Base-by-base conservation (phyloP, 352 stramenopile genomes). In the Phytophthora cactorum region DNA sequence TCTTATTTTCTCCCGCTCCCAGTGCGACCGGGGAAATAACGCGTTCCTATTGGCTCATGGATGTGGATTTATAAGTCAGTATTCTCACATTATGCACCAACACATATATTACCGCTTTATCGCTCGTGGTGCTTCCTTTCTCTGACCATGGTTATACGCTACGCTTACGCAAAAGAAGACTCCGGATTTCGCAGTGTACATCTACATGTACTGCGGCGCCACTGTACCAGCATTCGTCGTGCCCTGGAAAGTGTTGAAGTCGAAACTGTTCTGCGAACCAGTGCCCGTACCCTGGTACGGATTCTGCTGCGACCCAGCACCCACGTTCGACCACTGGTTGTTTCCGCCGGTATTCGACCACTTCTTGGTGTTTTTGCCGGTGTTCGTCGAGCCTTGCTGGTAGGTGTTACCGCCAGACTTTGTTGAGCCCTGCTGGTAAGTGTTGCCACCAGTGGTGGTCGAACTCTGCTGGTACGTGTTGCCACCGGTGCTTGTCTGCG, bases 231-330 rank as follows among this genome's bases (percentile, higher is more conserved):
- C 49, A 17, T 66, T 60, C 3, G 7, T 46, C 9, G 45, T 36
- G 6, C 63, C 57, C 47, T 71, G n/a, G 17, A 60, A 11, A 28
- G 41, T 55, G 36, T 44, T 62, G 34, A 71, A 71, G 50, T 71
- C 43, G 32, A 67, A 66, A 44, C 32, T 66, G 1, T 28, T 71
- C 57, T 67, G 56, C 29, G 63, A 71, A 4, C 63, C 50, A 9
- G 52, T 39, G 15, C 34, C 52, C 0, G 54, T 55, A 4, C 50
- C 60, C 47, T 65, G 54, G 50, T 52, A 29, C 8, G 39, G 45
- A 17, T 59, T 52, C n/a, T 44, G 39, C n/a, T 44, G 29, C 14
- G 9, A 34, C 12, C 36, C 34, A n/a, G 34, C 38, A n/a, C 41
- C 43, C 0, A 25, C 57, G 52, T 56, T 55, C 32, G 51, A 25